Evolutionary conservation across 1,284 basidiomycete genomes (phyloP).

Genomic region (Ganoderma lucidum): DNA sequence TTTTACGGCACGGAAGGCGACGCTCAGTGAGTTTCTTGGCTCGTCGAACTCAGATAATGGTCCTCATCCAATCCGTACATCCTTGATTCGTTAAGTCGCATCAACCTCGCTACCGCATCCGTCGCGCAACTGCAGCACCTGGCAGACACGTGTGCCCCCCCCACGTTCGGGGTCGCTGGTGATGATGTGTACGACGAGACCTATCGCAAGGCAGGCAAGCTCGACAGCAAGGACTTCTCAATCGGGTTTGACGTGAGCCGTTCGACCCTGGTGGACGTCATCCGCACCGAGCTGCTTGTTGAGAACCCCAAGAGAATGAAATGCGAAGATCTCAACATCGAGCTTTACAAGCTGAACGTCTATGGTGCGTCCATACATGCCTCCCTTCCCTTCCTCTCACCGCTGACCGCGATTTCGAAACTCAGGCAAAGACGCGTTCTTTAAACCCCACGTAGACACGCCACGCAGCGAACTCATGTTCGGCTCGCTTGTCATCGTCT

Average conservation of each 20-base stretch:
- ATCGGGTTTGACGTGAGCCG: constrained; percentile 39
- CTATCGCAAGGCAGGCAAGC: constrained; percentile 38
- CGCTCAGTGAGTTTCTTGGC: constrained; percentile 13
- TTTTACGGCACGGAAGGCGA: constrained; percentile 28
- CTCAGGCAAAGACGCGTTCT: constrained; percentile 34
- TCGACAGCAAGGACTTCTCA: constrained; percentile 36
- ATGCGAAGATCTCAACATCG: constrained; percentile 26
- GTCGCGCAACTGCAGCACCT: constrained; percentile 25
- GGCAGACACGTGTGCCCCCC: constrained; percentile 31
- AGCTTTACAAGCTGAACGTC: constrained; percentile 38
- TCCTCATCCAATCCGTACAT: neutral
- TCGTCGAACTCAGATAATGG: neutral
- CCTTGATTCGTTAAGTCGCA: constrained; percentile 1
- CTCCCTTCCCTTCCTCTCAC: neutral
- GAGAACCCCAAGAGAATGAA: constrained; percentile 22
- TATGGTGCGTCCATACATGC: neutral
- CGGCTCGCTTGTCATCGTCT: constrained; percentile 52
- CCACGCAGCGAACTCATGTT: constrained; percentile 40
- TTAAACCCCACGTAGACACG: constrained; percentile 40
- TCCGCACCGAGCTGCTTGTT: constrained; percentile 35
- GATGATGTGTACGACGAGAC: constrained; percentile 36
- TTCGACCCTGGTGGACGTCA: constrained; percentile 35
- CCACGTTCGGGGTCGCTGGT: constrained; percentile 33
- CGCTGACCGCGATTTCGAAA: neutral
- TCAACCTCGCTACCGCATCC: constrained; percentile 18